Conservation (phyloP, 2,329 filamentous ascomycete species). For the Cordyceps sp. region DNA sequence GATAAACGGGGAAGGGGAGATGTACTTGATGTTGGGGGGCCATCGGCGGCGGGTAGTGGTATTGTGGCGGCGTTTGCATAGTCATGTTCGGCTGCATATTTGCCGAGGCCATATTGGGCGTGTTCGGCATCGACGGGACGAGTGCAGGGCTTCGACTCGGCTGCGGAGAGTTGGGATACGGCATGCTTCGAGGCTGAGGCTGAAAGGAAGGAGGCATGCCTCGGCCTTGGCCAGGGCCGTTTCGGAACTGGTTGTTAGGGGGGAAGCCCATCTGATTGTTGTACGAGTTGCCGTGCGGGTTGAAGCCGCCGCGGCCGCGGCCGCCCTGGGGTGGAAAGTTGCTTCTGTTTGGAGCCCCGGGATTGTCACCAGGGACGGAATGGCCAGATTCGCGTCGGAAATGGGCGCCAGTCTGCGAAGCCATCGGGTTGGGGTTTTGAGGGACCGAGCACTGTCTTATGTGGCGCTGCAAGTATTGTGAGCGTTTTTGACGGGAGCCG, state of each 20-base stretch:
- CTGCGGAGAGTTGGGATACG: conserved; percentile 45
- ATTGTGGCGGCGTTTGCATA: conserved; percentile 45
- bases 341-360: conserved; percentile 34
- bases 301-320: conserved; percentile 32
- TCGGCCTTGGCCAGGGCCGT: conserved; percentile 29
- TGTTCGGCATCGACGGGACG: conserved; percentile 47
- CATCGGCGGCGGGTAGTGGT: conserved; percentile 41
- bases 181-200: conserved; percentile 27
- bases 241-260: conserved; percentile 24
- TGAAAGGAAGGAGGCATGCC: conserved; percentile 32
- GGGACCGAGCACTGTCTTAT: conserved; percentile 50
- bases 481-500: no score
- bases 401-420: conserved; percentile 51
- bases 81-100: conserved; percentile 40
- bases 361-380: conserved; percentile 43
- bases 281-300: conserved; percentile 23
- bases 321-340: conserved; percentile 30
- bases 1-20: conserved; percentile 21
- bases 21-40: conserved; percentile 45
- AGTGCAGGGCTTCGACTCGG: conserved; percentile 50
- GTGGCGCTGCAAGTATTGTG: conserved; percentile 35
- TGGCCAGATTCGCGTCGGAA: conserved; percentile 76
- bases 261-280: conserved; percentile 28
- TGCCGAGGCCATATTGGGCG: conserved; percentile 49
- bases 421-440: conserved; percentile 42